Percentiles rank a stretch among this genome's conserved stretches.
Conservation (phyloP, 495 filamentous ascomycete species). For the Pyrenula massariospora region DNA sequence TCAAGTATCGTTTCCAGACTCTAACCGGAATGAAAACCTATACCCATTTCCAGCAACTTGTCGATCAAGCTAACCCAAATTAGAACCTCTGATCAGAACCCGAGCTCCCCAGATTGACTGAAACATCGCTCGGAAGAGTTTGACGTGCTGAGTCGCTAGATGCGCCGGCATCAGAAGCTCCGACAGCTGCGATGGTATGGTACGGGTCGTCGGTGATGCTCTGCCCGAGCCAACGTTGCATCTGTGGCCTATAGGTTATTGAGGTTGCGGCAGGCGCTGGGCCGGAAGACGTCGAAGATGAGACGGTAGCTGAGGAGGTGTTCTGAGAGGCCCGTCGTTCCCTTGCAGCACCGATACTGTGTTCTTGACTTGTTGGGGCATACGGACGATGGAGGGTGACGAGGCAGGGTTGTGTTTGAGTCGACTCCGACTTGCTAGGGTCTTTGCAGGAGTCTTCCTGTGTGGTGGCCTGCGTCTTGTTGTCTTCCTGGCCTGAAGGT, state of each 20-base stretch:
- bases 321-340: neutral
- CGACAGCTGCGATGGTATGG: neutral
- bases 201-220: neutral
- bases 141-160: neutral
- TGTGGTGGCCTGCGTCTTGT: neutral
- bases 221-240: neutral
- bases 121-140: neutral
- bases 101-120: neutral
- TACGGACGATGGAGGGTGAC: neutral
- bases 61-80: too few species aligned
- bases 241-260: neutral
- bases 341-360: neutral
- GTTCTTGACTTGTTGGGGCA: neutral
- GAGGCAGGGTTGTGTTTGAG: neutral
- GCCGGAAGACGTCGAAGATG: neutral
- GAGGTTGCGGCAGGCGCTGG: neutral
- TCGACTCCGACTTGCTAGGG: neutral
- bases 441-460: neutral
- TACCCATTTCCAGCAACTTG: neutral
- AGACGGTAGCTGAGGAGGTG: neutral
- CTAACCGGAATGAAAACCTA: neutral
- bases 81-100: neutral
- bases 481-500: neutral
- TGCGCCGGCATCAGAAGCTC: neutral
- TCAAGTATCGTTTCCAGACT: neutral